Evolutionary conservation across 2,329 filamentous ascomycete genomes (phyloP).

Genomic region (Colletotrichum lupini): DNA sequence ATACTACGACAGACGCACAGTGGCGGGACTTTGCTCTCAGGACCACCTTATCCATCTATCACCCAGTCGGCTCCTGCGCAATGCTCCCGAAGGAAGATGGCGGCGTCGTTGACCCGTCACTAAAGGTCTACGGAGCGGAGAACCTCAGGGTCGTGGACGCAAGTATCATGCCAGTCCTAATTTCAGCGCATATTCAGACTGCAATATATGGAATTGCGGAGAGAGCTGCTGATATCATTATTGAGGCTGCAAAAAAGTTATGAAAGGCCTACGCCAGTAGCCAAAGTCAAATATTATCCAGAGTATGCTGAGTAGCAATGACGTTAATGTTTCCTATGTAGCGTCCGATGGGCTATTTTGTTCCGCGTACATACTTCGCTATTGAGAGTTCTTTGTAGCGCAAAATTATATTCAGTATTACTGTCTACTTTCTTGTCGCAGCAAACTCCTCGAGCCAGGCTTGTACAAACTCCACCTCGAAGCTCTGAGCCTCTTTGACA

Average conservation of each 20-base stretch:
- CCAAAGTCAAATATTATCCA: background rate
- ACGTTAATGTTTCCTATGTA: background rate
- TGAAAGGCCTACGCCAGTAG: background rate
- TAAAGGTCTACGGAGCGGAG: conserved; percentile 59
- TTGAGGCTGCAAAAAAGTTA: conserved; percentile 9
- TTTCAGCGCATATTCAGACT: conserved; percentile 60
- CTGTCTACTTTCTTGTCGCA: background rate
- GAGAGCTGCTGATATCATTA: conserved; percentile 49
- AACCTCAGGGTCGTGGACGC: conserved; percentile 61
- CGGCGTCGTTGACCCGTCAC: conserved; percentile 54
- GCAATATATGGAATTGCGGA: conserved; percentile 65
- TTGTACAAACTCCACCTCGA: conserved; percentile 70
- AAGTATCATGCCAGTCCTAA: conserved; percentile 59
- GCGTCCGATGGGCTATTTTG: background rate
- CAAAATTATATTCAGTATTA: too few species aligned
- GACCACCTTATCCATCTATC: conserved; percentile 44
- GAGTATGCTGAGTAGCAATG: background rate
- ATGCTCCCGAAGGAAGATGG: conserved; percentile 58
- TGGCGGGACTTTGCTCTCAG: conserved; percentile 36
- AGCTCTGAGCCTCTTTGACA: conserved; percentile 67
- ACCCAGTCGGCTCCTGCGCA: conserved; percentile 56
- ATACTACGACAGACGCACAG: conserved; percentile 34
- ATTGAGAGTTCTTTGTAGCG: too few species aligned
- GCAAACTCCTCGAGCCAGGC: conserved; percentile 74
- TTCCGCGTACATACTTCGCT: too few species aligned